Conservation (phyloP, 2,329 filamentous ascomycete species). For the Neobulgaria alba region DNA sequence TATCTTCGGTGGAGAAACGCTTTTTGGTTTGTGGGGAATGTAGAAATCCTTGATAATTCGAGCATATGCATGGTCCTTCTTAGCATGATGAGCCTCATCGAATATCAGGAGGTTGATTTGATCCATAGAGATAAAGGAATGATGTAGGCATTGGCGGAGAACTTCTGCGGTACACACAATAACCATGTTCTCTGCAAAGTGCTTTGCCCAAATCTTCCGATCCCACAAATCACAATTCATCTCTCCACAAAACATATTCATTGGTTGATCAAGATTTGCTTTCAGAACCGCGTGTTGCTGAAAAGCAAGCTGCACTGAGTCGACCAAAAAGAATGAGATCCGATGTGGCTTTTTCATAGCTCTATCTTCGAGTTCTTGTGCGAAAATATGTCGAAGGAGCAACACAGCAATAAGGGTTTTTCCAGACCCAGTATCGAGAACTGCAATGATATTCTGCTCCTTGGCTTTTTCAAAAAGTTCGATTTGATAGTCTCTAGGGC, state of each 20-base stretch:
- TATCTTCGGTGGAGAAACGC: constrained; percentile 56
- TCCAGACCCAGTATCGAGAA: constrained; percentile 88
- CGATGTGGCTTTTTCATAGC: constrained; percentile 48
- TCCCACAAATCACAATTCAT: constrained; percentile 54
- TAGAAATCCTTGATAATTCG: constrained; percentile 87
- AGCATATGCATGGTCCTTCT: constrained; percentile 87
- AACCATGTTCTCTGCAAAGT: constrained; percentile 61
- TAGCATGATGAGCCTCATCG: constrained; percentile 93
- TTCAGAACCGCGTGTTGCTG: constrained; percentile 80
- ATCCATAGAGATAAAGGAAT: constrained; percentile 70
- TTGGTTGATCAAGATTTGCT: constrained; percentile 68
- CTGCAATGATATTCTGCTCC: constrained; percentile 77
- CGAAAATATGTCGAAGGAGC: constrained; percentile 66
- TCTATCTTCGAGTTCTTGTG: constrained; percentile 67
- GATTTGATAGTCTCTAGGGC: constrained; percentile 81
- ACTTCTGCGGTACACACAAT: constrained; percentile 91
- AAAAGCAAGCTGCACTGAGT: constrained; percentile 82
- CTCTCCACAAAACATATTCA: constrained; percentile 66
- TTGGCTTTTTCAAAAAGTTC: constrained; percentile 89
- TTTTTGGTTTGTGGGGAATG: constrained; percentile 28
- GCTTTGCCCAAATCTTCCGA: constrained; percentile 48
- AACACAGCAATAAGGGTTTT: constrained; percentile 95
- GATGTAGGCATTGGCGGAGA: constrained; percentile 66
- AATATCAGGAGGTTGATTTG: constrained; percentile 88
- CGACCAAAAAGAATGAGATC: constrained; percentile 78